These are phyloP conservation scores for Myochromella boudieri DNA, from an alignment of 768 basidiomycete species.

Conservation along the genomic window DNA sequence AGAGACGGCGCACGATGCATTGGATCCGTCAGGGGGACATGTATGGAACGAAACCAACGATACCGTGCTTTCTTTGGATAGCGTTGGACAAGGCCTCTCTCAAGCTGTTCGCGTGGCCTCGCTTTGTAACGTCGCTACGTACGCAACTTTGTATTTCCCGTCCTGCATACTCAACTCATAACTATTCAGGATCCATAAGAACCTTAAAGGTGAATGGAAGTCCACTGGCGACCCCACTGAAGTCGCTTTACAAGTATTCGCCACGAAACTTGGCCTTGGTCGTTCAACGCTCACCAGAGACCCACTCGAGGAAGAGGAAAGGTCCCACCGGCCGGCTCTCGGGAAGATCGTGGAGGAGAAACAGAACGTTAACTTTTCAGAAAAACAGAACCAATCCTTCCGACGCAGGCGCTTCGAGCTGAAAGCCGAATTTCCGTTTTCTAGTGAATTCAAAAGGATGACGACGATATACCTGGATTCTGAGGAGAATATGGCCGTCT, in stretches of 20 bases:
- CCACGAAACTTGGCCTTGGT: conserved; percentile 47
- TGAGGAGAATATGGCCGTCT: conserved; percentile 21
- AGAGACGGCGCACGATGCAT: conserved; percentile 29
- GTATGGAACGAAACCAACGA: conserved; percentile 24
- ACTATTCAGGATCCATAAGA: conserved; percentile 31
- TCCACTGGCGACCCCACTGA: conserved; percentile 57
- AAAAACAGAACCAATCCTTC: conserved; percentile 15
- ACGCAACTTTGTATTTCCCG: not conserved
- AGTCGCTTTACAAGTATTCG: conserved; percentile 56
- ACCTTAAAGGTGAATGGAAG: conserved; percentile 42
- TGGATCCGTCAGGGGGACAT: conserved; percentile 28
- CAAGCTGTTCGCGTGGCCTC: conserved; percentile 13
- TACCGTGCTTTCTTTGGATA: conserved; percentile 17
- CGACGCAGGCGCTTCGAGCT: conserved; percentile 30
- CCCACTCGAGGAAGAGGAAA: conserved; percentile 18
- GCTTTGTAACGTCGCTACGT: conserved; percentile 7
- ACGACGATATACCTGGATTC: conserved; percentile 34
- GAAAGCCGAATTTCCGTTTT: conserved; percentile 43
- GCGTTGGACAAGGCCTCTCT: conserved; percentile 22
- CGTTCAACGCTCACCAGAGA: conserved; percentile 27
- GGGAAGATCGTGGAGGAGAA: conserved; percentile 29
- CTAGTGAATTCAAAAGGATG: conserved; percentile 54
- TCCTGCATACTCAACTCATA: not conserved
- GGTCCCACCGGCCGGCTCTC: conserved; percentile 20
- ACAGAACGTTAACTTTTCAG: conserved; percentile 18